Percentiles rank a stretch among this genome's conserved stretches.
Evolutionary conservation across 2,329 filamentous ascomycete species (phyloP).

Genomic region (Paramyrothecium roridum): DNA sequence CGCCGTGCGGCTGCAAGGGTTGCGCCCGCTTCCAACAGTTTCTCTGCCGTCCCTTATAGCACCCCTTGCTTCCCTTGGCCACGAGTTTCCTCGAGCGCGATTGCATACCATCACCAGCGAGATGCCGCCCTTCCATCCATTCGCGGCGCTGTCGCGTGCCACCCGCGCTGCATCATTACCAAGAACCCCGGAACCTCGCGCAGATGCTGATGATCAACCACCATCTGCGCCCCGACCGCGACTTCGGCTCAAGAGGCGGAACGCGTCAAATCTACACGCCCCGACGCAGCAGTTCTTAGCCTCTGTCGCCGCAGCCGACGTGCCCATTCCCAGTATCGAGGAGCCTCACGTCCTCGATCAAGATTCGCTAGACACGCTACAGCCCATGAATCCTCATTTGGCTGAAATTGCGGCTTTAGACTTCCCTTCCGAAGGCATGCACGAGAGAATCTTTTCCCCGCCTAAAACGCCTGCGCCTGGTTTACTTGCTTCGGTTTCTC

Average conservation of each 20-base stretch:
- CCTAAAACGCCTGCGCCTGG: conserved; percentile 58
- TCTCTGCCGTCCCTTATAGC: conserved; percentile 13
- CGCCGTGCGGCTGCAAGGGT: not conserved
- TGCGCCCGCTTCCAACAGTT: not conserved
- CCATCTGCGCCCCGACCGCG: conserved; percentile 51
- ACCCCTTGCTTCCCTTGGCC: conserved; percentile 7
- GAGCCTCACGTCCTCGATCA: conserved; percentile 44
- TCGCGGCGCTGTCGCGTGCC: conserved; percentile 40
- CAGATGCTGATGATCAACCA: conserved; percentile 29
- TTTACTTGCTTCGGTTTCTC: conserved; percentile 37
- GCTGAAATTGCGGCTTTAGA: conserved; percentile 27
- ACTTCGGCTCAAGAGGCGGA: conserved; percentile 53
- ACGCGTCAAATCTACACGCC: conserved; percentile 49
- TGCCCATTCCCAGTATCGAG: conserved; percentile 64
- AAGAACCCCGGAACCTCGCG: conserved; percentile 51
- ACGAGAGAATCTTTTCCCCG: conserved; percentile 45
- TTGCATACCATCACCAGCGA: conserved; percentile 17
- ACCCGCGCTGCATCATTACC: conserved; percentile 37
- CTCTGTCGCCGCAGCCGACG: conserved; percentile 62
- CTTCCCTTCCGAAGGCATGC: conserved; percentile 22
- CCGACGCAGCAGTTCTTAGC: conserved; percentile 66
- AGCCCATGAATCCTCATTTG: conserved; percentile 28
- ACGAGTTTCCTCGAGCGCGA: conserved; percentile 6
- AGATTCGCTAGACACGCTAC: conserved; percentile 36
- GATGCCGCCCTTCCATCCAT: conserved; percentile 46